A percentile compares a stretch with the other conserved stretches of the same genome.
Evolutionary conservation across 177 flowering plant genomes (phyloP).

Genomic region (Vitis hybrid): DNA sequence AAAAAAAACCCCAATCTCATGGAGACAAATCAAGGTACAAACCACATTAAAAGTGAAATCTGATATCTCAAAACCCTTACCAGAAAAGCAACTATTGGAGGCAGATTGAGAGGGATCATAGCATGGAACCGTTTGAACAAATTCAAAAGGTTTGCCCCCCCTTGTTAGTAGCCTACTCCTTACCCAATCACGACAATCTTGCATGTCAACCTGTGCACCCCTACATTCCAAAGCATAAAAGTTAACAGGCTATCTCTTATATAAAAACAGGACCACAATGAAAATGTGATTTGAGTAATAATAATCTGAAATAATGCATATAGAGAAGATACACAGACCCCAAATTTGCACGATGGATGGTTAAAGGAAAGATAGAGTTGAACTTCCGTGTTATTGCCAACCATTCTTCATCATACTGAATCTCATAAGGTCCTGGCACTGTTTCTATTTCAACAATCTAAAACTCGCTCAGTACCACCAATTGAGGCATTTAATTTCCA

Average conservation of each 20-base stretch:
- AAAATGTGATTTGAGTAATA: not conserved
- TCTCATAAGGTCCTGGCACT: conserved; percentile 75
- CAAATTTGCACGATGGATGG: conserved; percentile 41
- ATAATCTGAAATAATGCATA: not conserved
- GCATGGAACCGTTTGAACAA: conserved; percentile 57
- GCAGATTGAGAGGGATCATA: conserved; percentile 48
- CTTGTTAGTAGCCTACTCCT: conserved; percentile 44
- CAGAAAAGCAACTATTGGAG: conserved; percentile 27
- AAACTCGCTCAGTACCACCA: conserved; percentile 8
- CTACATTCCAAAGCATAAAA: conserved; percentile 30
- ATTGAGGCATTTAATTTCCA: conserved; percentile 16
- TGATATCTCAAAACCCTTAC: conserved; percentile 29
- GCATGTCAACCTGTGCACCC: conserved; percentile 37
- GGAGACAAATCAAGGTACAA: not conserved
- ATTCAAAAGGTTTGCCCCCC: conserved; percentile 80
- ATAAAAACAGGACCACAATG: not conserved
- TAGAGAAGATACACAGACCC: conserved; percentile 39
- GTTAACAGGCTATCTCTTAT: not conserved
- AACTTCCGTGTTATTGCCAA: conserved; percentile 73
- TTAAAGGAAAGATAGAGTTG: conserved; percentile 63
- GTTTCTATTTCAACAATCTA: conserved; percentile 86
- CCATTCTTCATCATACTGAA: conserved; percentile 98
- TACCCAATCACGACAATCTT: conserved; percentile 70
- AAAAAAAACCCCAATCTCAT: not conserved
- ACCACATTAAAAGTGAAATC: not conserved